Evolutionary conservation across 176 grass and related monocot species (phyloP), one percentile per base, ranked within the genome.

Genomic region (Oryza punctata): DNA sequence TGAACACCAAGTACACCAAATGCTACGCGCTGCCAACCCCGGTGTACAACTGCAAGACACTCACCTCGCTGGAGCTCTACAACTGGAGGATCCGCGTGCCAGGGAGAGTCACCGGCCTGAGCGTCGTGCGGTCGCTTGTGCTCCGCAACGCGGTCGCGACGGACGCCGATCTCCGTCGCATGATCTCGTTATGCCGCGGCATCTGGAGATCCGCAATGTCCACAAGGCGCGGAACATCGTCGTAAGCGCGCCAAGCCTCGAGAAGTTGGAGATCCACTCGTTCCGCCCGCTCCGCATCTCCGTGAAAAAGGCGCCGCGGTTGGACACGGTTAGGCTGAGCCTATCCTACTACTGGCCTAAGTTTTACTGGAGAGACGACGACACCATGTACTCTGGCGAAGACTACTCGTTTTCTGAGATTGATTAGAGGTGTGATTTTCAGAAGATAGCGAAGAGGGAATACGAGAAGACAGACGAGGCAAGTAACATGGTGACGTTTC

Each of bases 1-100:
- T 0, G 35, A 37, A 37, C 64, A 4, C 63, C 7, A 5, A 64
- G 18, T 6, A 4, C 11, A 0, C 7, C 0, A 30, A 47, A 5
- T 43, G 7, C 64, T 70, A 63, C 45, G 7, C 0, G 47, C 38
- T 88, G 81, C 79, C 85, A 3, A 4, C 16, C 1, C 25, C 37
- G 0, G 64, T 83, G 46, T 83, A 70, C 75, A 0, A 24, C 67
- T 88, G 86, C 33, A 26, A 25, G 38, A 71, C 64, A 18, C 73
- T 83, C 75, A 63, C 66, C n/a, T 70, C 65, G 25, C 65, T 88
- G 25, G 79, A 88, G 32, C 41, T 88, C 79, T 63, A 24, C 63
- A 44, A 18, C 2, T 83, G 72, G 16, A 29, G 25, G 33, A 16
- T 88, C 6, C 52, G 8, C 6, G 23, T 71, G 79, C 86, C 72